Percentiles rank a stretch among this genome's conserved stretches.
Conservation (phyloP, 2,329 filamentous ascomycete genomes). For the Phoma sp. region DNA sequence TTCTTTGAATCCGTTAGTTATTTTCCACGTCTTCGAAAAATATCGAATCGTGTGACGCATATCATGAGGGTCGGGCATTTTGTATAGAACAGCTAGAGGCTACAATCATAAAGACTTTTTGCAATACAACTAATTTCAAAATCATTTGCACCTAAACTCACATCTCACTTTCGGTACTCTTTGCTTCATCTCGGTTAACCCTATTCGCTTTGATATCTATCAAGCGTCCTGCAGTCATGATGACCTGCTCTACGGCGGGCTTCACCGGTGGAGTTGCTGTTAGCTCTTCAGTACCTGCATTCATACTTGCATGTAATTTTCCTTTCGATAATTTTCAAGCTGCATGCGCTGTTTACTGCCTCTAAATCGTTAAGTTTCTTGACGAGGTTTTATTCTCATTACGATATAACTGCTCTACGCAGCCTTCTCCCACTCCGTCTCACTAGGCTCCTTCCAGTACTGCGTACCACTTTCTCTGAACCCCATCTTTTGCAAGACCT, state of each 20-base stretch:
- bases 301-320: neutral
- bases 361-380: too few species aligned
- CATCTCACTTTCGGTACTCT: too few species aligned
- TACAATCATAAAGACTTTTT: too few species aligned
- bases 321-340: neutral
- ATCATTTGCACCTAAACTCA: too few species aligned
- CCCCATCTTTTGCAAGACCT: conserved; percentile 36
- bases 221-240: conserved; percentile 56
- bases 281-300: neutral
- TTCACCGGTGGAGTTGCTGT: conserved; percentile 6
- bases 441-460: conserved; percentile 27
- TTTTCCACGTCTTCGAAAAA: too few species aligned
- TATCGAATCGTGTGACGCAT: too few species aligned
- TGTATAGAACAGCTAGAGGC: too few species aligned
- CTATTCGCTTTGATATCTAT: conserved; percentile 53
- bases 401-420: neutral
- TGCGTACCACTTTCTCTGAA: conserved; percentile 23
- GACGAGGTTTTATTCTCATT: too few species aligned
- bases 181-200: neutral
- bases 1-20: too few species aligned
- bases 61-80: too few species aligned
- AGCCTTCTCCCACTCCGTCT: conserved; percentile 25
- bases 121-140: too few species aligned
- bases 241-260: conserved; percentile 56
- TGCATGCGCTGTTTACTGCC: neutral